Percentiles rank a stretch among this genome's conserved stretches.
phyloP scores from a whole-genome alignment of 2,329 filamentous ascomycete species.

The Byssoonygena ceratinophila region DNA sequence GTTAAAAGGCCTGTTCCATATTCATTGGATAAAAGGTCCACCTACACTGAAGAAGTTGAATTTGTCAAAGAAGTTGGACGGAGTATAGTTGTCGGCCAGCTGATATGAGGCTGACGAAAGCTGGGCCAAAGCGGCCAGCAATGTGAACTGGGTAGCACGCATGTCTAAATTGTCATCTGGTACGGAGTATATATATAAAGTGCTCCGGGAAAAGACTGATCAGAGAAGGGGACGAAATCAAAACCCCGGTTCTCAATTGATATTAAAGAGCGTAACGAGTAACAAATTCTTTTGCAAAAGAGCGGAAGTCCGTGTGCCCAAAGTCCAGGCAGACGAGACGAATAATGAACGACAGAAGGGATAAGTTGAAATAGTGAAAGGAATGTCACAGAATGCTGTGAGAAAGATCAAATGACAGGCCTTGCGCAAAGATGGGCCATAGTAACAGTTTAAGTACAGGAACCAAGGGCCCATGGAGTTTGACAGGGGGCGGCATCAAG shows the following conservation, averaged over 20 bases:
- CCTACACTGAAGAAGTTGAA: conserved; percentile 44
- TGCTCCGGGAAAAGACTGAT: not conserved
- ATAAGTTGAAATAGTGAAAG: conserved; percentile 13
- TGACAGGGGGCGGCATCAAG: not conserved
- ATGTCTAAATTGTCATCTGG: conserved; percentile 8
- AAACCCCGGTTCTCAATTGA: not conserved
- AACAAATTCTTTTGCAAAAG: conserved; percentile 8
- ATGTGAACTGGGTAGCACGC: conserved; percentile 28
- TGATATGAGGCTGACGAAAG: conserved; percentile 17
- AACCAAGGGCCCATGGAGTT: not conserved
- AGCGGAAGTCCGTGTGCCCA: conserved; percentile 14
- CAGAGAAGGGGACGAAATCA: not conserved
- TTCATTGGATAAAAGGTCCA: not conserved
- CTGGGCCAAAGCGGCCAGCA: conserved; percentile 41
- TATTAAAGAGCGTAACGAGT: conserved; percentile 16
- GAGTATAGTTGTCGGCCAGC: conserved; percentile 17
- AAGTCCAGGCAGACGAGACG: conserved; percentile 2
- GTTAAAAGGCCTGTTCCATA: not conserved
- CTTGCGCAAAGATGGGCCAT: not conserved
- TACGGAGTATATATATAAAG: not conserved
- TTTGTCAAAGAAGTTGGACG: conserved; percentile 39
- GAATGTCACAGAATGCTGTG: conserved; percentile 6
- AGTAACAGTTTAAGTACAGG: not conserved
- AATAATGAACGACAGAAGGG: conserved; percentile 14
- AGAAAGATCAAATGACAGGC: conserved; percentile 9